Evolutionary conservation across 2,329 filamentous ascomycete genomes (phyloP).

Genomic region (Neocatenulostroma microsporum): DNA sequence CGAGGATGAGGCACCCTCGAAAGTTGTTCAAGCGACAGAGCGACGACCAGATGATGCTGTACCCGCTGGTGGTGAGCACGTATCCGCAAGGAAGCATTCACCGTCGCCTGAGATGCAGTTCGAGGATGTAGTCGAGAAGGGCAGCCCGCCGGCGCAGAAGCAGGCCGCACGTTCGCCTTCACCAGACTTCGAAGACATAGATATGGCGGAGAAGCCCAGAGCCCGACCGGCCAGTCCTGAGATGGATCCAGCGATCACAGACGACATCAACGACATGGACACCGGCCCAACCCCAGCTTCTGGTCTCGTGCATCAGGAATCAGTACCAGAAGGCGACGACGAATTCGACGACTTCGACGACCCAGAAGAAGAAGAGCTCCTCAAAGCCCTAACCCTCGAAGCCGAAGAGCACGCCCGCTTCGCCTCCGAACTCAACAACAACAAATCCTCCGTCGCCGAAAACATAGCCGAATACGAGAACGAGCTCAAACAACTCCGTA

Average conservation of each 20-base stretch:
- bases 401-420: slow-evolving; percentile 92
- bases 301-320: slow-evolving; percentile 26
- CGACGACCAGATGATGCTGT: not conserved
- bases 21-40: slow-evolving; percentile 1
- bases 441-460: slow-evolving; percentile 52
- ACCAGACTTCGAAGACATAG: slow-evolving; percentile 47
- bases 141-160: not conserved
- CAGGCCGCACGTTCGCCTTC: slow-evolving; percentile 34
- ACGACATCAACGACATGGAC: slow-evolving; percentile 17
- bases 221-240: slow-evolving; percentile 8
- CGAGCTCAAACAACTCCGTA: slow-evolving; percentile 77
- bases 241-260: no score
- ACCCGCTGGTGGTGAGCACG: slow-evolving; percentile 5
- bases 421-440: slow-evolving; percentile 75
- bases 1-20: slow-evolving; percentile 30
- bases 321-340: slow-evolving; percentile 21
- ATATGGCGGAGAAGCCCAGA: slow-evolving; percentile 19
- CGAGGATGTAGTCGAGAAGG: slow-evolving; percentile 1
- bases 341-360: slow-evolving; percentile 56
- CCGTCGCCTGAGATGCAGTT: slow-evolving; percentile 13
- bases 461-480: slow-evolving; percentile 74
- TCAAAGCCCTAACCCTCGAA: slow-evolving; percentile 79
- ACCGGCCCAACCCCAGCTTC: slow-evolving; percentile 23
- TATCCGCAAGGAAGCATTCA: not conserved
- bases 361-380: slow-evolving; percentile 82